Conservation (phyloP, 192 early-diverging fungal genomes). For the Phycomyces blakesleeanus region DNA sequence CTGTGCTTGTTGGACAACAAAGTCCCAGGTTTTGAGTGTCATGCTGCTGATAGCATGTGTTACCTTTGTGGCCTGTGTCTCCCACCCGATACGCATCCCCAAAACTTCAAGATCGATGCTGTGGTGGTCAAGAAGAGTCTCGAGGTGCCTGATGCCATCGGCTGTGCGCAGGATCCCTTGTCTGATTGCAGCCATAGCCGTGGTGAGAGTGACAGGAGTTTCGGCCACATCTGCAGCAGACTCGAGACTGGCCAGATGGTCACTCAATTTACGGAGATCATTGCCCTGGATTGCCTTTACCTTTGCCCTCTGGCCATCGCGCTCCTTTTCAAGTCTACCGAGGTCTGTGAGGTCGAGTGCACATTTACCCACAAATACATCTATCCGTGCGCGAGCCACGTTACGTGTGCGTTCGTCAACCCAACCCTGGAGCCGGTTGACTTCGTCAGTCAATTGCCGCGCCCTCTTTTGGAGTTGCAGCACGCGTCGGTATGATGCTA, state of each 20-base stretch:
- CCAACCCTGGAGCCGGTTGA: constrained; percentile 12
- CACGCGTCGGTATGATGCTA: constrained; percentile 19
- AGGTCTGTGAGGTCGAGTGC: constrained; percentile 24
- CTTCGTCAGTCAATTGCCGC: constrained; percentile 23
- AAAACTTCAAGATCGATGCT: constrained; percentile 13
- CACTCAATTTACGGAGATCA: constrained; percentile 18
- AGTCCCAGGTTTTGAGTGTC: constrained; percentile 15
- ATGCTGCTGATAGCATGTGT: constrained; percentile 20
- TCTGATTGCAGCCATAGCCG: neutral
- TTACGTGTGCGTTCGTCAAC: constrained; percentile 22
- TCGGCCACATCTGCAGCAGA: neutral
- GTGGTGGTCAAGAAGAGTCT: constrained; percentile 16
- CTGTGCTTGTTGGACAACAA: constrained; percentile 21
- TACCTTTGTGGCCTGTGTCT: constrained; percentile 8
- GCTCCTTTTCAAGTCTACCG: constrained; percentile 17
- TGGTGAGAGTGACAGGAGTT: neutral
- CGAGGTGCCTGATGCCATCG: neutral
- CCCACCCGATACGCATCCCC: constrained; percentile 23
- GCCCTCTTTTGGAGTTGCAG: constrained; percentile 23
- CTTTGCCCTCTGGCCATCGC: constrained; percentile 13
- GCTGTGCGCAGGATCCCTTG: constrained; percentile 1
- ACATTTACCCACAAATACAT: constrained; percentile 20
- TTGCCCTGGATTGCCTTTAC: constrained; percentile 10
- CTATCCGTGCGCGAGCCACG: constrained; percentile 3
- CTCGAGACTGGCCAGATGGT: constrained; percentile 7